Conservation (phyloP, 2,329 filamentous ascomycete genomes). For the Apiospora pterosperma region DNA sequence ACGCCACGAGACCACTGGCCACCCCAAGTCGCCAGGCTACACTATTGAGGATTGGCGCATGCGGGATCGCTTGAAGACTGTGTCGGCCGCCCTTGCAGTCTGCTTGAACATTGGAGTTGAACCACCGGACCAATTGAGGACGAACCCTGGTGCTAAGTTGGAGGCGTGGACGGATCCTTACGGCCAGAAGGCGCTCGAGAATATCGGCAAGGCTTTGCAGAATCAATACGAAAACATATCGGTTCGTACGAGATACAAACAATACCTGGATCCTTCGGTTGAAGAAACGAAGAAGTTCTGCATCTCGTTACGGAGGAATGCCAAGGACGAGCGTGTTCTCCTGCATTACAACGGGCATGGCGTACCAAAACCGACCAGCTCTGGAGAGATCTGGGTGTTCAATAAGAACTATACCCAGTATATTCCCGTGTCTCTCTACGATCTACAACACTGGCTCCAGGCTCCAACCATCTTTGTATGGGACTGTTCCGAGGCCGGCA, state of each 20-base stretch:
- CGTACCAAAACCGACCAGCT: constrained; percentile 90
- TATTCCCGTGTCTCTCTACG: constrained; percentile 92
- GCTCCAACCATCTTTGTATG: constrained; percentile 96
- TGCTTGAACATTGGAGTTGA: constrained; percentile 98
- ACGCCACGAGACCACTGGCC: constrained; percentile 89
- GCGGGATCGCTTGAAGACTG: constrained; percentile 93
- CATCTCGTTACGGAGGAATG: constrained; percentile 82
- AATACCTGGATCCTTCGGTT: constrained; percentile 92
- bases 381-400: constrained; percentile 98
- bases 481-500: constrained; percentile 94
- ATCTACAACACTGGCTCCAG: constrained; percentile 92
- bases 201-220: constrained; percentile 94
- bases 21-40: constrained; percentile 66
- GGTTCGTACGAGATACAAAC: constrained; percentile 94
- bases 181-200: constrained; percentile 80
- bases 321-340: constrained; percentile 93
- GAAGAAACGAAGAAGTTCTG: constrained; percentile 98
- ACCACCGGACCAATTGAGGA: constrained; percentile 94
- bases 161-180: constrained; percentile 98
- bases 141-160: constrained; percentile 85
- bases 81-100: constrained; percentile 89
- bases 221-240: constrained; percentile 94
- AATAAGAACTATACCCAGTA: constrained; percentile 99
- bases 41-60: constrained; percentile 93
- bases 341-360: constrained; percentile 99